phyloP scores from a whole-genome alignment of 2,329 filamentous ascomycete genomes.

The Cladosporium sphaerospermum region DNA sequence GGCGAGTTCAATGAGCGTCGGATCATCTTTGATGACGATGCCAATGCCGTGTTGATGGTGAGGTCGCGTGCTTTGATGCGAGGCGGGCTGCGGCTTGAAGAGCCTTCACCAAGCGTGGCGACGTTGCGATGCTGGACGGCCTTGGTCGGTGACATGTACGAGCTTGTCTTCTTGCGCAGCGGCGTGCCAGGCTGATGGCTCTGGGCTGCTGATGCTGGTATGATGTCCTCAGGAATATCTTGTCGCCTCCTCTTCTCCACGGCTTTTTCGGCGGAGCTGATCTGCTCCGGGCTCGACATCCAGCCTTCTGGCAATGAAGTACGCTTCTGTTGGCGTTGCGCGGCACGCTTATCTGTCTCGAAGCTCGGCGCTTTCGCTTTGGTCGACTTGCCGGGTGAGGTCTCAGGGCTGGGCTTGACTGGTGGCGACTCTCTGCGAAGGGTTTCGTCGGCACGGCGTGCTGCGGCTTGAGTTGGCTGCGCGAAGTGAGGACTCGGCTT shows the following conservation, averaged over 20 bases:
- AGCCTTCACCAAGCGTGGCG: background rate
- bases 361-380: slow-evolving; percentile 16
- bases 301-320: slow-evolving; percentile 24
- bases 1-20: too few species aligned
- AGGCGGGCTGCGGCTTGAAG: background rate
- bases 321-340: slow-evolving; percentile 21
- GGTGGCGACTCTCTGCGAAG: slow-evolving; percentile 18
- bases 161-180: slow-evolving; percentile 25
- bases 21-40: background rate
- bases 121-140: slow-evolving; percentile 12
- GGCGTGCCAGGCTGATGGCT: background rate
- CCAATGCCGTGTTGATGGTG: background rate
- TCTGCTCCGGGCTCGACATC: slow-evolving; percentile 23
- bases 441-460: slow-evolving; percentile 20
- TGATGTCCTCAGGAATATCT: background rate
- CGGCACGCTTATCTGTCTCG: slow-evolving; percentile 14
- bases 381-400: slow-evolving; percentile 17
- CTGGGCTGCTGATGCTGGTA: background rate
- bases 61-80: background rate
- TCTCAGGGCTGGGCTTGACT: slow-evolving; percentile 2
- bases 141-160: slow-evolving; percentile 29
- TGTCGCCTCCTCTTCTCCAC: background rate
- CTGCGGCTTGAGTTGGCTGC: slow-evolving; percentile 25
- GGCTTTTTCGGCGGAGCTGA: slow-evolving; percentile 14
- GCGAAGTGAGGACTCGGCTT: slow-evolving; percentile 22